phyloP scores from a whole-genome alignment of 192 early-diverging fungal species.

The Chytriomyces hyalinus region DNA sequence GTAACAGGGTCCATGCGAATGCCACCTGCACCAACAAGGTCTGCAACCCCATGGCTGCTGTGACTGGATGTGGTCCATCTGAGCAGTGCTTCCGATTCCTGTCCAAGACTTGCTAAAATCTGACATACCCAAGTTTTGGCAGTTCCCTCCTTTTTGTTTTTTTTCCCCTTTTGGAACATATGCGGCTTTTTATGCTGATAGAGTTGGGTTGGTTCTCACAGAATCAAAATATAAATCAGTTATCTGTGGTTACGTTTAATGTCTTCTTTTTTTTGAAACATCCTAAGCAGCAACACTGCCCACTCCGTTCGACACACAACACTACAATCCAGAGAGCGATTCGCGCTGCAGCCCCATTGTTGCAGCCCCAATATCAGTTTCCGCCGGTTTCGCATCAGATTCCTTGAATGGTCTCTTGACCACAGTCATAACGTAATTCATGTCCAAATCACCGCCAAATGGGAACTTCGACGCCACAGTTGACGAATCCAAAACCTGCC shows the following conservation, averaged over 20 bases:
- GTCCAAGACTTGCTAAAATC: background rate
- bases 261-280: too few relatives aligned
- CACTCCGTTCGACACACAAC: too few relatives aligned
- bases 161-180: too few relatives aligned
- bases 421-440: constrained; percentile 50
- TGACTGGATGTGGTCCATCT: background rate
- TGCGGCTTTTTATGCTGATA: too few relatives aligned
- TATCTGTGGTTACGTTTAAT: too few relatives aligned
- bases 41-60: background rate
- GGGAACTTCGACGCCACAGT: background rate
- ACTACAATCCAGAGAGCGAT: too few relatives aligned
- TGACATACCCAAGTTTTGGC: too few relatives aligned
- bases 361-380: background rate
- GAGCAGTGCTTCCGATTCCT: constrained; percentile 12
- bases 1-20: constrained; percentile 7
- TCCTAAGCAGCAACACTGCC: too few relatives aligned
- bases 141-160: too few relatives aligned
- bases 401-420: constrained; percentile 16
- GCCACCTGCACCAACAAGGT: constrained; percentile 1
- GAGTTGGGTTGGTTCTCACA: too few relatives aligned
- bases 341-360: too few relatives aligned
- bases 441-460: constrained; percentile 37
- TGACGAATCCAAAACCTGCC: constrained; percentile 4
- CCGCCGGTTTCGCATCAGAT: background rate
- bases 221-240: too few relatives aligned